phyloP scores from a whole-genome alignment of 2,329 filamentous ascomycete genomes.

The Fonsecaea multimorphosa region DNA sequence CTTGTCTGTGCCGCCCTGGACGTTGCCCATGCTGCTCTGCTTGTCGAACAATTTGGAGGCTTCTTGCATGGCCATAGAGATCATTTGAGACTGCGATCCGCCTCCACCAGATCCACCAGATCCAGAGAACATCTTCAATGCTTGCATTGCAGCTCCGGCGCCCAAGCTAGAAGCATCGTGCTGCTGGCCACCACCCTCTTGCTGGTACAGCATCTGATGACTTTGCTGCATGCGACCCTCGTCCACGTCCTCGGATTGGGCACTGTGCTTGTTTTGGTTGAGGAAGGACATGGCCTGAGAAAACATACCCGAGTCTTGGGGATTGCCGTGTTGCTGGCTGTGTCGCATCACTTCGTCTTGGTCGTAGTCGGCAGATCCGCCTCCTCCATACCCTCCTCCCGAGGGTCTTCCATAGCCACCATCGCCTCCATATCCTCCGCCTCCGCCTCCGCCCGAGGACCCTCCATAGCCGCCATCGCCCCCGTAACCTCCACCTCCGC shows the following conservation, averaged over 20 bases:
- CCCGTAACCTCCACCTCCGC: slow-evolving; percentile 19
- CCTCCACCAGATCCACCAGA: slow-evolving; percentile 41
- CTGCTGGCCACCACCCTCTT: slow-evolving; percentile 54
- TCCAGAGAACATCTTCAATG: slow-evolving; percentile 68
- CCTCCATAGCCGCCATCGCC: slow-evolving; percentile 28
- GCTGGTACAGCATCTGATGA: slow-evolving; percentile 76
- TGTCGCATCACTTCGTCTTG: slow-evolving; percentile 61
- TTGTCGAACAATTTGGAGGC: slow-evolving; percentile 77
- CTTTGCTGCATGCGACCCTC: slow-evolving; percentile 66
- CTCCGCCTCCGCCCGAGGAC: slow-evolving; percentile 18
- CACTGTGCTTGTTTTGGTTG: slow-evolving; percentile 58
- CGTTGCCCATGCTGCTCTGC: slow-evolving; percentile 62
- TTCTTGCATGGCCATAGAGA: slow-evolving; percentile 86
- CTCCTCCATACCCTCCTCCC: slow-evolving; percentile 42
- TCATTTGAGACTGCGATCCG: slow-evolving; percentile 75
- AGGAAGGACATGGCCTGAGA: slow-evolving; percentile 62
- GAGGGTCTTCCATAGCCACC: slow-evolving; percentile 37
- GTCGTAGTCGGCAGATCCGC: slow-evolving; percentile 51
- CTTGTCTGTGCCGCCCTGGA: slow-evolving; percentile 70
- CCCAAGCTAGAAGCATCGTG: slow-evolving; percentile 56
- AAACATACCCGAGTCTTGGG: slow-evolving; percentile 62
- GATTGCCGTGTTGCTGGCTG: slow-evolving; percentile 61
- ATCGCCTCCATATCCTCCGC: slow-evolving; percentile 21
- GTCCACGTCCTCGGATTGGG: slow-evolving; percentile 58
- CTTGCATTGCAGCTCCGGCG: slow-evolving; percentile 61